Evolutionary conservation across 2,329 filamentous ascomycete species (phyloP).

Genomic region (Ascosphaera aggregata): DNA sequence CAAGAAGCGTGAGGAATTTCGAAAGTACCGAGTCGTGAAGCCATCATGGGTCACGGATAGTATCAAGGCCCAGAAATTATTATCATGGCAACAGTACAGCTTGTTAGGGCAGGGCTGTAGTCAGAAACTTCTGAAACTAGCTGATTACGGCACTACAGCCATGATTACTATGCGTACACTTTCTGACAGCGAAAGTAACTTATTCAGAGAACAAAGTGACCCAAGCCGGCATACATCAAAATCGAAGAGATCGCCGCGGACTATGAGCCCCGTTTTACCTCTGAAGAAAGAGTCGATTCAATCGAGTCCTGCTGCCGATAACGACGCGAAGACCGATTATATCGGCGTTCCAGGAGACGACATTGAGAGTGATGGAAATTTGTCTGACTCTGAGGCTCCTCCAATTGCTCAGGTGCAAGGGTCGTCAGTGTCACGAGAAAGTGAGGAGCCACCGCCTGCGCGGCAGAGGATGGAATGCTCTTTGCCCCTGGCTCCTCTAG

Average conservation of each 20-base stretch:
- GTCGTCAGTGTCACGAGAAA: neutral
- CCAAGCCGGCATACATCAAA: constrained; percentile 64
- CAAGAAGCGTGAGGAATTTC: constrained; percentile 80
- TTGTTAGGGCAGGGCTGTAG: constrained; percentile 63
- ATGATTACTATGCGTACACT: constrained; percentile 39
- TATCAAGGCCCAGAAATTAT: constrained; percentile 50
- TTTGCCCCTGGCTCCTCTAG: neutral
- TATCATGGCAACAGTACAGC: constrained; percentile 71
- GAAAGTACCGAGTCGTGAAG: constrained; percentile 73
- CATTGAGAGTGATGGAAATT: neutral
- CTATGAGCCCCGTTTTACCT: neutral
- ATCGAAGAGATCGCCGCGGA: constrained; percentile 22
- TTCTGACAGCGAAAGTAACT: constrained; percentile 23
- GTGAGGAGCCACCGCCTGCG: neutral
- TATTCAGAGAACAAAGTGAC: constrained; percentile 63
- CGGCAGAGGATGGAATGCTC: too few relatives aligned
- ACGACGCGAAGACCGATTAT: neutral
- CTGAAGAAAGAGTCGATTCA: neutral
- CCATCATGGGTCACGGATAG: constrained; percentile 90
- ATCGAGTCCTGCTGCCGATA: neutral
- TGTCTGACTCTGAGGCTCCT: neutral
- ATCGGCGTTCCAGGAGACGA: neutral
- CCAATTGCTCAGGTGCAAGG: neutral
- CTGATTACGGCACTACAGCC: constrained; percentile 20
- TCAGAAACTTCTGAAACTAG: constrained; percentile 52